phyloP scores from a whole-genome alignment of 805 yeast genomes.

The Ogataea ganodermae region DNA sequence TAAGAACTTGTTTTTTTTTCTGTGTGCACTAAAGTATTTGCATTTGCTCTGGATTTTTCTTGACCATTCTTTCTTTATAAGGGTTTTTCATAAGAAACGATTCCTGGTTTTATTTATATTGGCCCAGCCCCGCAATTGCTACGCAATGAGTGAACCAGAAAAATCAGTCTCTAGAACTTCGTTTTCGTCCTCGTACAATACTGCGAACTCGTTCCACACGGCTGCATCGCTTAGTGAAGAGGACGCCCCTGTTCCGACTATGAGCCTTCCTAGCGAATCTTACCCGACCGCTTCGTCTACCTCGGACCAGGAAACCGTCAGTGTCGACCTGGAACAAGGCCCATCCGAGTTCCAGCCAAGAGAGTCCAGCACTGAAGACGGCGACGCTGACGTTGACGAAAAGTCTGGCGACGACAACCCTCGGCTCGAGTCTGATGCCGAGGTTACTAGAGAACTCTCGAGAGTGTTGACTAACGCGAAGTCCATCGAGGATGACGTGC shows the following conservation, averaged over 20 bases:
- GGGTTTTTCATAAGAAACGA: background rate
- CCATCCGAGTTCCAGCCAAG: slow-evolving; percentile 15
- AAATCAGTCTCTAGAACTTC: slow-evolving; percentile 10
- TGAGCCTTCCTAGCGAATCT: background rate
- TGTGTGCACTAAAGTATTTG: too few species aligned
- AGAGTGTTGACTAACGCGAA: slow-evolving; percentile 44
- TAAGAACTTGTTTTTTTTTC: too few species aligned
- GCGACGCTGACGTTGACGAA: slow-evolving; percentile 4
- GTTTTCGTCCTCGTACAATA: slow-evolving; percentile 17
- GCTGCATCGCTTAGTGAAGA: slow-evolving; percentile 8
- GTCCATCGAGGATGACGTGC: slow-evolving; percentile 30
- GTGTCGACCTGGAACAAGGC: slow-evolving; percentile 7
- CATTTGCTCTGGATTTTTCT: slow-evolving; percentile 6
- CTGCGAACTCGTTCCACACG: slow-evolving; percentile 19
- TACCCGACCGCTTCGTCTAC: slow-evolving; percentile 3
- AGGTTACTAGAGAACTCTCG: slow-evolving; percentile 34
- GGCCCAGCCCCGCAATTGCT: background rate
- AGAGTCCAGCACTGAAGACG: slow-evolving; percentile 4
- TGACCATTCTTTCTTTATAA: background rate
- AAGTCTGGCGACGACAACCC: slow-evolving; percentile 6
- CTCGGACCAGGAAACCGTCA: slow-evolving; percentile 12
- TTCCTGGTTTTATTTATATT: background rate
- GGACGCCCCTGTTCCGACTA: background rate
- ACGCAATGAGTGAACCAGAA: background rate
- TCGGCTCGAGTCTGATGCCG: slow-evolving; percentile 21